These are phyloP conservation scores for Ehretia macrophylla DNA, from an alignment of 257 asterid genomes.

Conservation along the genomic window DNA sequence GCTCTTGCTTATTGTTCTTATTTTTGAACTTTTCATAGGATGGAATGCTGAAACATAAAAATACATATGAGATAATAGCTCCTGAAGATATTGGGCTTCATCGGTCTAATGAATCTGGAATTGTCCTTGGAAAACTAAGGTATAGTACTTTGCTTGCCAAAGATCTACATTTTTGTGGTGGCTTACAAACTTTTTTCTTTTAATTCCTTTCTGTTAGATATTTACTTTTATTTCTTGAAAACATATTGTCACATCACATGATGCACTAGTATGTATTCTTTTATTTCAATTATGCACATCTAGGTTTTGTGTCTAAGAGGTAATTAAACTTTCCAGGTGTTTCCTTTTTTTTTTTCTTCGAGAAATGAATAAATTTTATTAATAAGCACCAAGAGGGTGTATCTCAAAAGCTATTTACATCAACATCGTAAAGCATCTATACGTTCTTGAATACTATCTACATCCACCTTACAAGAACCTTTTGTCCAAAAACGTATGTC, in stretches of 20 bases:
- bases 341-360: too few relatives aligned
- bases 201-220: not conserved
- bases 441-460: too few relatives aligned
- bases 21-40: slow-evolving; percentile 44
- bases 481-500: too few relatives aligned
- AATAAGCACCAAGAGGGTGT: too few relatives aligned
- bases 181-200: not conserved
- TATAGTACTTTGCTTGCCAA: slow-evolving; percentile 20
- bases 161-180: not conserved
- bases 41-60: slow-evolving; percentile 92
- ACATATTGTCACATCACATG: not conserved
- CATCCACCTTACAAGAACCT: too few relatives aligned
- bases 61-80: slow-evolving; percentile 87
- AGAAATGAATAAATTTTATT: too few relatives aligned
- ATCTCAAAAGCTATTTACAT: too few relatives aligned
- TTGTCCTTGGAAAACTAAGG: slow-evolving; percentile 98
- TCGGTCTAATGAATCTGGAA: slow-evolving; percentile 86
- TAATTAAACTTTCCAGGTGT: too few relatives aligned
- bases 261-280: too few relatives aligned
- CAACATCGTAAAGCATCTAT: too few relatives aligned
- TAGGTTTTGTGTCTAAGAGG: too few relatives aligned
- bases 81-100: slow-evolving; percentile 96
- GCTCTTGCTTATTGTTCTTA: not conserved
- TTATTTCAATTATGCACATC: too few relatives aligned
- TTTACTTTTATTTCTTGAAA: not conserved